A percentile compares a stretch with the other conserved stretches of the same genome.
Conservation (phyloP, 1,284 basidiomycete genomes). For the Chiua sp. region DNA sequence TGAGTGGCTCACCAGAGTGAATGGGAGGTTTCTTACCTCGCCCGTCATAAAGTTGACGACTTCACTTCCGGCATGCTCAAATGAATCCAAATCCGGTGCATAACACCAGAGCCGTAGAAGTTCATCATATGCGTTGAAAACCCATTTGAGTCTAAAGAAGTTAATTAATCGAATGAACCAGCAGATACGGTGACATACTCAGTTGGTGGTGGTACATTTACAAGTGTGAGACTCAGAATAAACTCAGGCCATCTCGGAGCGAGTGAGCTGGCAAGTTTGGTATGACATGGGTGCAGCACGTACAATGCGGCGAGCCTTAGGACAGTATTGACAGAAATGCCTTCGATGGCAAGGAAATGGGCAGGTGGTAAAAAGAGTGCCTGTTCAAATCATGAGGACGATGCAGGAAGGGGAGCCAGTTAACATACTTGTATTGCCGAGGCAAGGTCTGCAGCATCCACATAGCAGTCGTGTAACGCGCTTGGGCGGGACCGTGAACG, state of each 20-base stretch:
- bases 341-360: constrained; percentile 71
- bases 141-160: constrained; percentile 55
- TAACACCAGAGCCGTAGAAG: constrained; percentile 66
- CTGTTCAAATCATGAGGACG: constrained; percentile 38
- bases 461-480: constrained; percentile 70
- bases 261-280: constrained; percentile 9
- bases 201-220: constrained; percentile 68
- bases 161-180: constrained; percentile 9
- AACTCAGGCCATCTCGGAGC: constrained; percentile 69
- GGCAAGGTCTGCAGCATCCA: constrained; percentile 76
- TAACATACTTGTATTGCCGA: constrained; percentile 61
- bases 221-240: constrained; percentile 68
- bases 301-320: constrained; percentile 68
- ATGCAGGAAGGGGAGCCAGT: not conserved
- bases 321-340: constrained; percentile 55
- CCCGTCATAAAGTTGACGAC: constrained; percentile 59
- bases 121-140: constrained; percentile 66
- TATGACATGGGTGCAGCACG: constrained; percentile 24
- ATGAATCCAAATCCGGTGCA: constrained; percentile 67
- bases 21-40: constrained; percentile 35
- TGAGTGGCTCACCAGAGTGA: constrained; percentile 15
- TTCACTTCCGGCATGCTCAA: constrained; percentile 69
- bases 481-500: constrained; percentile 57
- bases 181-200: constrained; percentile 52
- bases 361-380: constrained; percentile 65